A percentile compares a stretch with the other conserved stretches of the same genome.
Evolutionary conservation across 192 early-diverging fungal genomes (phyloP).

Genomic region (Backusella liffmaniae): DNA sequence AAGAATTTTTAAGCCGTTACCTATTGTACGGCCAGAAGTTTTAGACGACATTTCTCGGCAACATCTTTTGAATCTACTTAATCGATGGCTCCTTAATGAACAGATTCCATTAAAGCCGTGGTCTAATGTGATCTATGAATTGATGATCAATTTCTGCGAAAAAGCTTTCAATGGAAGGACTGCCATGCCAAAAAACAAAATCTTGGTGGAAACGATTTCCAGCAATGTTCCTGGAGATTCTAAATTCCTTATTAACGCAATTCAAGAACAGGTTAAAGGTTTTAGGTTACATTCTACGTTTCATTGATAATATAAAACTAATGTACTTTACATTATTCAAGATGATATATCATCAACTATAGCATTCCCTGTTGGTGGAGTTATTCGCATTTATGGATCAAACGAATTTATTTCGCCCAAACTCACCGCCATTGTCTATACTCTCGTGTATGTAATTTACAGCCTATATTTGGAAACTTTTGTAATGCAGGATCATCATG

Average conservation of each 20-base stretch:
- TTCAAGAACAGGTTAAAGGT: background rate
- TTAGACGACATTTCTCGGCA: constrained; percentile 5
- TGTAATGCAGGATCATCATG: constrained; percentile 71
- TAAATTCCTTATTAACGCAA: background rate
- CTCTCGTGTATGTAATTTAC: constrained; percentile 74
- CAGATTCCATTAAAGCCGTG: constrained; percentile 5
- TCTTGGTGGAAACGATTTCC: background rate
- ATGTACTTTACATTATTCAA: background rate
- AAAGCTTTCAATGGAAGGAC: background rate
- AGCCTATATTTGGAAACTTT: constrained; percentile 75
- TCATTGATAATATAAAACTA: background rate
- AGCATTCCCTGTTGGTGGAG: constrained; percentile 12
- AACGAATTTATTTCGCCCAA: background rate
- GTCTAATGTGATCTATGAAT: background rate
- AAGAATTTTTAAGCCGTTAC: background rate
- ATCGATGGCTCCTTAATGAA: background rate
- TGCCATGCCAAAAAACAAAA: background rate
- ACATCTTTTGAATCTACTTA: background rate
- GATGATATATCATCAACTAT: background rate
- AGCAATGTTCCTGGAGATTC: constrained; percentile 1
- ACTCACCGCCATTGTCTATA: constrained; percentile 54
- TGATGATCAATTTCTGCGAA: background rate
- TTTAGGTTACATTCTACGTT: background rate
- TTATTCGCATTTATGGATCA: constrained; percentile 15
- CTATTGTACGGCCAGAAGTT: background rate